A percentile compares a stretch with the other conserved stretches of the same genome.
Conservation (phyloP, 768 basidiomycete genomes). For the Rhizopogon salebrosus region DNA sequence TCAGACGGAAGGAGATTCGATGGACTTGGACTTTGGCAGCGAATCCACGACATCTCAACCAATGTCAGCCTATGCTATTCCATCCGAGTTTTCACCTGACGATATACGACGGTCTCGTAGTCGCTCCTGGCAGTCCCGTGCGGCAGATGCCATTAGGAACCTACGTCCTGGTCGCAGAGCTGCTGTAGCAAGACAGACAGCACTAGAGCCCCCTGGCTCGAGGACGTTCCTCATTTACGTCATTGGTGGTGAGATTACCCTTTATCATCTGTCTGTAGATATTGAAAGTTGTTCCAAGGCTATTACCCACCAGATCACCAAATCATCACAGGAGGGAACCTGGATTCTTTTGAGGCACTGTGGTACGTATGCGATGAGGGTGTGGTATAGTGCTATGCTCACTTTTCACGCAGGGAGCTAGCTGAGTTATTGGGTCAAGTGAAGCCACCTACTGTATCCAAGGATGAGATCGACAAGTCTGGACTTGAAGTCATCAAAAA, state of each 20-base stretch:
- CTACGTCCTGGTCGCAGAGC: conserved; percentile 36
- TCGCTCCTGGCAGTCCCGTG: conserved; percentile 55
- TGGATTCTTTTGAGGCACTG: conserved; percentile 78
- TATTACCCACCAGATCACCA: conserved; percentile 90
- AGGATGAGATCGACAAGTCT: conserved; percentile 81
- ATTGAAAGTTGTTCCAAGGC: conserved; percentile 37
- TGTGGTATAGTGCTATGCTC: neutral
- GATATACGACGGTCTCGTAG: conserved; percentile 24
- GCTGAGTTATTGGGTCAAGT: conserved; percentile 79
- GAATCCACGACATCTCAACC: conserved; percentile 5
- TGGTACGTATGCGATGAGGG: conserved; percentile 43
- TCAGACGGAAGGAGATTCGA: conserved; percentile 12
- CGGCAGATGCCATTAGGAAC: conserved; percentile 57
- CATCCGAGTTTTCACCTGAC: conserved; percentile 11
- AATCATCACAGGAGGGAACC: conserved; percentile 73
- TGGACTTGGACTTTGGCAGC: conserved; percentile 21
- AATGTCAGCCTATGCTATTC: conserved; percentile 12
- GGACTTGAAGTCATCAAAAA: conserved; percentile 74
- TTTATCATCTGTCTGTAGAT: conserved; percentile 4
- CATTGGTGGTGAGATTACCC: conserved; percentile 56
- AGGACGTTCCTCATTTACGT: conserved; percentile 89
- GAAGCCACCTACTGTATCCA: conserved; percentile 77
- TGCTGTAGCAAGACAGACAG: conserved; percentile 16
- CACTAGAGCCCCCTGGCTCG: conserved; percentile 30
- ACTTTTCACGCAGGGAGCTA: conserved; percentile 52